Percentiles rank a stretch among this genome's conserved stretches.
Conservation (phyloP, 805 yeast species). For the Kregervanrija pseudodelftensis region DNA sequence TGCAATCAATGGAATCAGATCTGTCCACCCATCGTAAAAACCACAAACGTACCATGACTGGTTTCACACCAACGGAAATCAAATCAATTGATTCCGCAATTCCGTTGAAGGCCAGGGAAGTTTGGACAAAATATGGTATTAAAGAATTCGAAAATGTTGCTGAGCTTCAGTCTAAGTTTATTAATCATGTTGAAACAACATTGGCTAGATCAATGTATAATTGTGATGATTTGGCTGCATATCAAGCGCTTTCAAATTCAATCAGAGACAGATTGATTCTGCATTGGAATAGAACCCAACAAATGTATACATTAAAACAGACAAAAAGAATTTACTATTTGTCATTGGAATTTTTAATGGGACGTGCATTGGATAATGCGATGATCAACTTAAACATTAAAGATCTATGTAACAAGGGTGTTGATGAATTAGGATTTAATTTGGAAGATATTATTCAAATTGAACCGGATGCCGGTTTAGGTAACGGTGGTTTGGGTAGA, state of each 20-base stretch:
- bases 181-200: slow-evolving; percentile 83
- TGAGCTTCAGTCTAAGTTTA: slow-evolving; percentile 60
- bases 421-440: slow-evolving; percentile 75
- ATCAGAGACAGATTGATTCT: slow-evolving; percentile 73
- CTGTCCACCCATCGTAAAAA: slow-evolving; percentile 11
- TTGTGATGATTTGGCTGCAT: slow-evolving; percentile 88
- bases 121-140: slow-evolving; percentile 69
- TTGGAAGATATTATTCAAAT: slow-evolving; percentile 77
- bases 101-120: slow-evolving; percentile 67
- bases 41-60: slow-evolving; percentile 75
- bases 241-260: slow-evolving; percentile 78
- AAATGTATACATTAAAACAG: slow-evolving; percentile 73
- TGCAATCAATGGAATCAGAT: too few species aligned
- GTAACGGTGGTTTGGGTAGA: slow-evolving; percentile 94
- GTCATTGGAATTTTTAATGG: slow-evolving; percentile 87
- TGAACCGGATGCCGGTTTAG: slow-evolving; percentile 92
- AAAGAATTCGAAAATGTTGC: slow-evolving; percentile 41
- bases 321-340: slow-evolving; percentile 82
- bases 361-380: slow-evolving; percentile 92
- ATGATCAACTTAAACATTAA: slow-evolving; percentile 72
- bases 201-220: slow-evolving; percentile 89
- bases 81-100: slow-evolving; percentile 74
- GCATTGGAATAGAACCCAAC: slow-evolving; percentile 93
- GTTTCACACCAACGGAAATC: slow-evolving; percentile 86
- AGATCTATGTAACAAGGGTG: slow-evolving; percentile 46